Conservation (phyloP, 2,329 filamentous ascomycete genomes). For the Monilinia polystroma region DNA sequence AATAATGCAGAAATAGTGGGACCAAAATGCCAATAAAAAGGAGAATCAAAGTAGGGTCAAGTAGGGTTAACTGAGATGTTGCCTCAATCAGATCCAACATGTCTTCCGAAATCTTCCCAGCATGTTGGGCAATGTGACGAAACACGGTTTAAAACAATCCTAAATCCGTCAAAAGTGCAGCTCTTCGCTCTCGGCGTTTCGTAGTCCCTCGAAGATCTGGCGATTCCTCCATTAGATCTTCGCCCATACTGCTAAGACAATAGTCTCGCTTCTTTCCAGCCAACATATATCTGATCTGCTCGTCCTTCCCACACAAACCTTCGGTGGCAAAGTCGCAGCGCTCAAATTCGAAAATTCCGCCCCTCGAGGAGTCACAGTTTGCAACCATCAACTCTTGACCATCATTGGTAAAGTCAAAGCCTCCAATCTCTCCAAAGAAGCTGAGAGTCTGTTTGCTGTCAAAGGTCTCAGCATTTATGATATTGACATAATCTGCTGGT, state of each 20-base stretch:
- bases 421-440: slow-evolving; percentile 73
- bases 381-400: slow-evolving; percentile 68
- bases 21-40: neutral
- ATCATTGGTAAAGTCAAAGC: slow-evolving; percentile 63
- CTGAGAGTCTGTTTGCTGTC: slow-evolving; percentile 67
- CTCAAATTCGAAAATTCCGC: slow-evolving; percentile 50
- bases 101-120: no score
- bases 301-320: slow-evolving; percentile 18
- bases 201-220: slow-evolving; percentile 14
- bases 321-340: slow-evolving; percentile 36
- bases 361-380: slow-evolving; percentile 63
- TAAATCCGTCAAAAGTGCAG: slow-evolving; percentile 10
- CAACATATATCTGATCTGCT: slow-evolving; percentile 1
- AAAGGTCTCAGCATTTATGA: slow-evolving; percentile 68
- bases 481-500: slow-evolving; percentile 69
- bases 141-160: slow-evolving; percentile 10
- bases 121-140: neutral
- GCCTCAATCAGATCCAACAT: no score
- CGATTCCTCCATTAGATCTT: slow-evolving; percentile 9
- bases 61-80: no score
- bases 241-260: slow-evolving; percentile 3
- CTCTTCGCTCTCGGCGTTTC: slow-evolving; percentile 19
- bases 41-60: neutral
- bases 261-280: slow-evolving; percentile 16
- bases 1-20: neutral